A percentile compares a stretch with the other conserved stretches of the same genome.
phyloP scores from a whole-genome alignment of 345 rosid species.

The Syzygium aqueum region DNA sequence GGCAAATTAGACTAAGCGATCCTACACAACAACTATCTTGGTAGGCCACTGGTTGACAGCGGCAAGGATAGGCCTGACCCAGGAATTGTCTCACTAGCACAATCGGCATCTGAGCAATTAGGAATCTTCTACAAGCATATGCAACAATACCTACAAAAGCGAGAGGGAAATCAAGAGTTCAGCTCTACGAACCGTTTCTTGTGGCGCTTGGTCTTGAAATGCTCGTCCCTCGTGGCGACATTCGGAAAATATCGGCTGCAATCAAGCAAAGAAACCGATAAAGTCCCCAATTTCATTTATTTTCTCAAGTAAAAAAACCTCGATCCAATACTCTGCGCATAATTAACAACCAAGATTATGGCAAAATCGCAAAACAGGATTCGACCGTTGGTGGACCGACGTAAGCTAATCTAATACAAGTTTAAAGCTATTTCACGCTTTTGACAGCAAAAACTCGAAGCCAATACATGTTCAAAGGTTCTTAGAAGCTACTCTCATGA shows the following conservation, averaged over 20 bases:
- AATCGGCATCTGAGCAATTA: neutral
- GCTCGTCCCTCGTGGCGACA: conserved; percentile 54
- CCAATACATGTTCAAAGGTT: neutral
- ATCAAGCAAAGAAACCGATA: neutral
- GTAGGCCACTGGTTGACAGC: neutral
- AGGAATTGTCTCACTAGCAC: neutral
- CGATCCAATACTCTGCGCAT: neutral
- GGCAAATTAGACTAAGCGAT: neutral
- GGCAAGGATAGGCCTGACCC: neutral
- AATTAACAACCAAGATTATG: neutral
- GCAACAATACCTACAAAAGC: neutral
- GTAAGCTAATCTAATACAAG: neutral
- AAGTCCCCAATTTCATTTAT: neutral
- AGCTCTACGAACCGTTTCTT: conserved; percentile 57
- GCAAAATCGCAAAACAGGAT: neutral
- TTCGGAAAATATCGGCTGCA: conserved; percentile 79
- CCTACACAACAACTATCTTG: neutral
- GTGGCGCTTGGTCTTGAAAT: conserved; percentile 87
- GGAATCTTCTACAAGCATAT: neutral
- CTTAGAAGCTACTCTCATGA: too few species aligned
- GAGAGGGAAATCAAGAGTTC: neutral
- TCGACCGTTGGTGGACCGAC: neutral
- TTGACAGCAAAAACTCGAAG: neutral
- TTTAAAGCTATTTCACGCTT: neutral
- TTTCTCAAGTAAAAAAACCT: neutral